Base-by-base conservation (phyloP, 1,139 yeast species). In the Arxiozyma slooffiae region DNA sequence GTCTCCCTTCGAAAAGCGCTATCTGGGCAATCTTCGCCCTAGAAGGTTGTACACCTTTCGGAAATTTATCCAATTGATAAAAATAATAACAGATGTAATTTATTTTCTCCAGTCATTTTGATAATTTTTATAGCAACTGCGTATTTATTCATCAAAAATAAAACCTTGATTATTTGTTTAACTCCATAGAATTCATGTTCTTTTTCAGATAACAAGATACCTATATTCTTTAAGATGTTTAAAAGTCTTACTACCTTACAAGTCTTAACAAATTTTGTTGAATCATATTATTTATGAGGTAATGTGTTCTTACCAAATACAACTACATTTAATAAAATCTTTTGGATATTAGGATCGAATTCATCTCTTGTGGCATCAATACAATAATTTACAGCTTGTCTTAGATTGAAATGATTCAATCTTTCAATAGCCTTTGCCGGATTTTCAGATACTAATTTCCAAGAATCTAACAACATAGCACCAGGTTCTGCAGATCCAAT, bases 381-480 rank as follows among this genome's bases (percentile, higher is more conserved):
- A 62, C 96, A 87, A 24, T 77, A 78, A 38, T 76, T 75, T 1
- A 90, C 82, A 0, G 97, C 96, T 9, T 69, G 70, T 0, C 71
- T 68, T 23, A 92, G 68, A 22, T 76, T 68, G 7, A 85, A 73
- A 40, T 83, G 78, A 52, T 81, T 75, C 40, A 89, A 67, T 55
- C 85, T 87, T 52, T 87, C 89, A 60, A 87, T 87, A 0, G 96
- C 95, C 60, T 85, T 83, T 0, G 97, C 88, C 0, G 95, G 79
- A 59, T 84, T 82, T 41, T 72, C 59, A 3, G 58, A 71, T 18
- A 88, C 70, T 55, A 86, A 81, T 50, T 87, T 92, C 38, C 88
- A 77, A 20, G 96, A 85, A 67, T 90, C 97, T 4, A 87, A 68
- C 41, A 92, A 69, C 39, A 90, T 83, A 8, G 96, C 87, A 30